phyloP scores from a whole-genome alignment of 306 rosid species.

The Cicer judaicum region DNA sequence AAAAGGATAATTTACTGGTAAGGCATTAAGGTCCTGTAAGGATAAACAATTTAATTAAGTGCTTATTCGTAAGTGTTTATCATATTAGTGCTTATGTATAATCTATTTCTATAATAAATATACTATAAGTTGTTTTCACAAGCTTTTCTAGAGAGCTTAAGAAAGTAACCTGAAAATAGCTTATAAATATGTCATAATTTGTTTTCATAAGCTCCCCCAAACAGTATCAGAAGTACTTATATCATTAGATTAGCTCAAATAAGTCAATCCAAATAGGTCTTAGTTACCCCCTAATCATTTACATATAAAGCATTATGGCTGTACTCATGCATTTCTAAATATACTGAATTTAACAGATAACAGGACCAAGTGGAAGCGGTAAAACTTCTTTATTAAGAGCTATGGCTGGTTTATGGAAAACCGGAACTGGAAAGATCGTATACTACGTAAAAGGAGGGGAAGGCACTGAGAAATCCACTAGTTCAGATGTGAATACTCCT shows the following conservation, averaged over 20 bases:
- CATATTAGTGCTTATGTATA: too few species aligned
- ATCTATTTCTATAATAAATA: too few species aligned
- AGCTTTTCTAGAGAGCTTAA: too few species aligned
- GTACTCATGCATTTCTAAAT: conserved; percentile 33
- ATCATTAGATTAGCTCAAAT: too few species aligned
- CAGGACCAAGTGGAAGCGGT: conserved; percentile 93
- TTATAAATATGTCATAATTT: too few species aligned
- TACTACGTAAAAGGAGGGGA: conserved; percentile 65
- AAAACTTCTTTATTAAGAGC: conserved; percentile 92
- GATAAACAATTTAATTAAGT: too few species aligned
- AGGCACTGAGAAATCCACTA: conserved; percentile 45
- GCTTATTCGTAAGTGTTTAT: too few species aligned
- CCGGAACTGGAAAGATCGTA: conserved; percentile 78
- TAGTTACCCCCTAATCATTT: background rate
- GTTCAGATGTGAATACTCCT: conserved; percentile 49
- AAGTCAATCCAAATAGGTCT: too few species aligned
- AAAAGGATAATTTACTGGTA: conserved; percentile 79
- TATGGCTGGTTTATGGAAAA: conserved; percentile 93
- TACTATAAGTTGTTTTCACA: too few species aligned
- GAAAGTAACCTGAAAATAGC: too few species aligned
- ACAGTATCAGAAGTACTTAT: too few species aligned
- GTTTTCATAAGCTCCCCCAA: too few species aligned
- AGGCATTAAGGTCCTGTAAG: conserved; percentile 16
- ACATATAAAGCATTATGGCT: conserved; percentile 12
- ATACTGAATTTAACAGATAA: conserved; percentile 60